phyloP scores from a whole-genome alignment of 2,329 filamentous ascomycete genomes.

The Beauveria asiatica region DNA sequence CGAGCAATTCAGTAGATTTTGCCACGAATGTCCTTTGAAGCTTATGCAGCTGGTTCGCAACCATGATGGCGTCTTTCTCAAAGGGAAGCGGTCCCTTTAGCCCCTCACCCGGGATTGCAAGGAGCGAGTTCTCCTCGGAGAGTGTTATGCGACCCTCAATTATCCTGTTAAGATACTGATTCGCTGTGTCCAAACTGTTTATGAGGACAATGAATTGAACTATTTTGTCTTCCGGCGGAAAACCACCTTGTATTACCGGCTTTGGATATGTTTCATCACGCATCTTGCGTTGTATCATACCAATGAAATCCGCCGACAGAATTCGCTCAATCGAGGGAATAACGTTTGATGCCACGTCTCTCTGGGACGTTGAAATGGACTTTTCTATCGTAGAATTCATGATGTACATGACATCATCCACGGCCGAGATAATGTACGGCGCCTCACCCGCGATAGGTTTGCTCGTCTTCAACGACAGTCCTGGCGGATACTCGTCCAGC shows the following conservation, averaged over 20 bases:
- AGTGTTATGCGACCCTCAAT: slow-evolving; percentile 57
- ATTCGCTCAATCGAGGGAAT: slow-evolving; percentile 73
- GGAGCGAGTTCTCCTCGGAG: slow-evolving; percentile 28
- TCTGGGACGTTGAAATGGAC: slow-evolving; percentile 77
- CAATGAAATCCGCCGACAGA: slow-evolving; percentile 81
- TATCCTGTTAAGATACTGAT: slow-evolving; percentile 85
- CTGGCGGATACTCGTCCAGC: slow-evolving; percentile 77
- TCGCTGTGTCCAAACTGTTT: slow-evolving; percentile 89
- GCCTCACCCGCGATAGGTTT: slow-evolving; percentile 66
- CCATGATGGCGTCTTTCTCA: slow-evolving; percentile 62
- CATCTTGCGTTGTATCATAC: slow-evolving; percentile 98
- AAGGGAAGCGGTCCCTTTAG: slow-evolving; percentile 70
- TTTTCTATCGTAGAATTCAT: slow-evolving; percentile 86
- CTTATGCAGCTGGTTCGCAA: slow-evolving; percentile 57
- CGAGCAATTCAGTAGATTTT: slow-evolving; percentile 74
- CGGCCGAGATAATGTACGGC: slow-evolving; percentile 87
- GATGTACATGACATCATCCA: slow-evolving; percentile 99
- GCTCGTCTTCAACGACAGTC: slow-evolving; percentile 67
- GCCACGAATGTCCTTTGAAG: slow-evolving; percentile 64
- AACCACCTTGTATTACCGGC: slow-evolving; percentile 64
- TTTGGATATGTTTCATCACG: slow-evolving; percentile 89
- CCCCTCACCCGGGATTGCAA: slow-evolving; percentile 29
- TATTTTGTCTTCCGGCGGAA: slow-evolving; percentile 82
- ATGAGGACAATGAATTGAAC: slow-evolving; percentile 86
- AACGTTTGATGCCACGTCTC: slow-evolving; percentile 66